Conservation (phyloP, 345 rosid species). For the Euphorbia pulcherrima region DNA sequence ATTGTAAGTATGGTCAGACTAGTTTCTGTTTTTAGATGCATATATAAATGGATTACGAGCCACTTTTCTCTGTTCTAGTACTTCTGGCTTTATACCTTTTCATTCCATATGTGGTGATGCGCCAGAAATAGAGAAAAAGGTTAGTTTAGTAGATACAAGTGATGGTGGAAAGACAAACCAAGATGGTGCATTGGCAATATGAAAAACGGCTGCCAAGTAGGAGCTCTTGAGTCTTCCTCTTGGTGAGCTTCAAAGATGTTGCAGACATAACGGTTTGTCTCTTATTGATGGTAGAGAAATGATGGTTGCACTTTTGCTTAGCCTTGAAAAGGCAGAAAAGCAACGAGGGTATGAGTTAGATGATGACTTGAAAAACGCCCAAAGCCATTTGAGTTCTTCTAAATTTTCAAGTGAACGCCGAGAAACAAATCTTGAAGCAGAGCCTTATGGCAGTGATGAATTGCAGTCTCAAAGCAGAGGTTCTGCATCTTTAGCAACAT, state of each 20-base stretch:
- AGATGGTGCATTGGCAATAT: slow-evolving; percentile 94
- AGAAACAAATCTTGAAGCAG: slow-evolving; percentile 48
- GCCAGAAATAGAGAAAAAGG: slow-evolving; percentile 74
- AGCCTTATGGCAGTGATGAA: slow-evolving; percentile 46
- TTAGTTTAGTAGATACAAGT: slow-evolving; percentile 37
- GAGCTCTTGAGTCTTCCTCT: slow-evolving; percentile 88
- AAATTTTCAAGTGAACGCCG: slow-evolving; percentile 46
- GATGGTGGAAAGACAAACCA: slow-evolving; percentile 51
- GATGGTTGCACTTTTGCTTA: slow-evolving; percentile 90
- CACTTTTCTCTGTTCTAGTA: slow-evolving; percentile 83
- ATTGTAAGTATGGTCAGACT: slow-evolving; percentile 96
- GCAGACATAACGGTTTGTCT: slow-evolving; percentile 95
- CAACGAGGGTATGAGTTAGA: slow-evolving; percentile 77
- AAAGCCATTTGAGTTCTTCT: slow-evolving; percentile 47
- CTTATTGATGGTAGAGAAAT: slow-evolving; percentile 94
- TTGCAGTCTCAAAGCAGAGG: slow-evolving; percentile 35
- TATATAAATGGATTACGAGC: slow-evolving; percentile 92
- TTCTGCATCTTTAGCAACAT: slow-evolving; percentile 37
- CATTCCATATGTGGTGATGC: slow-evolving; percentile 89
- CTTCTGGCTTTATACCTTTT: slow-evolving; percentile 74
- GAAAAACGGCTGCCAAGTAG: slow-evolving; percentile 83
- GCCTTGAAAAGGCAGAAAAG: slow-evolving; percentile 93
- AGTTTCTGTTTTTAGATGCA: slow-evolving; percentile 99
- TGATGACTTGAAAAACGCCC: slow-evolving; percentile 60
- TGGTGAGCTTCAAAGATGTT: slow-evolving; percentile 90